Evolutionary conservation across 805 yeast genomes (phyloP).

Genomic region (Suhomyces sp.): DNA sequence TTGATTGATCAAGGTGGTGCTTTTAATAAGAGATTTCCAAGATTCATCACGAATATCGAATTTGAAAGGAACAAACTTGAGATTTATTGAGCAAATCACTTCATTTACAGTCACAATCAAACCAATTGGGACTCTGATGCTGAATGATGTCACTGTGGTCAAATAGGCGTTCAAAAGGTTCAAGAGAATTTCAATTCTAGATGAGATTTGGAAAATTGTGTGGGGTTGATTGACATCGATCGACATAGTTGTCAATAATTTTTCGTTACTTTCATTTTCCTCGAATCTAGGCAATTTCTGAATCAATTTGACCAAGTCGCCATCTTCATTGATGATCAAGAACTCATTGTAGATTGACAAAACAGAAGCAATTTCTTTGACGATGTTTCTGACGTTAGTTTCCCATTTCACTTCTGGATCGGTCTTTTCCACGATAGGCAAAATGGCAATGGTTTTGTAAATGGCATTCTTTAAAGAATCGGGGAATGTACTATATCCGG

Average conservation of each 20-base stretch:
- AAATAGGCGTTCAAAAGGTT: slow-evolving; percentile 39
- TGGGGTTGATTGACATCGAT: slow-evolving; percentile 60
- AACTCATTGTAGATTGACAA: slow-evolving; percentile 58
- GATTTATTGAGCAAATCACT: slow-evolving; percentile 53
- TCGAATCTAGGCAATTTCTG: slow-evolving; percentile 27
- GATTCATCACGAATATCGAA: slow-evolving; percentile 58
- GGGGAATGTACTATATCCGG: slow-evolving; percentile 41
- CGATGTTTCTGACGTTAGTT: slow-evolving; percentile 44
- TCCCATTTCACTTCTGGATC: slow-evolving; percentile 49
- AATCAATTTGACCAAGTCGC: slow-evolving; percentile 43
- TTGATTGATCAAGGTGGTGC: slow-evolving; percentile 47
- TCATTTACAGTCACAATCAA: slow-evolving; percentile 51
- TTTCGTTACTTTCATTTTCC: slow-evolving; percentile 8
- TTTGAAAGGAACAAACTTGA: slow-evolving; percentile 54
- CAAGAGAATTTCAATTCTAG: slow-evolving; percentile 48
- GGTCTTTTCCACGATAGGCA: slow-evolving; percentile 56
- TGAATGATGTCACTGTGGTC: slow-evolving; percentile 52
- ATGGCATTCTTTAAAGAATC: slow-evolving; percentile 38
- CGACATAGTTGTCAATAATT: slow-evolving; percentile 28
- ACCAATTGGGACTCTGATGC: slow-evolving; percentile 66
- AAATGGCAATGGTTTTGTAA: slow-evolving; percentile 52
- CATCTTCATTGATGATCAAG: slow-evolving; percentile 57
- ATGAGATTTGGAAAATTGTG: slow-evolving; percentile 51
- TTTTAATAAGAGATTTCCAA: slow-evolving; percentile 43
- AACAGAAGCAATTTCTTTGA: slow-evolving; percentile 56